These are phyloP conservation scores for Brassica rapa DNA, from an alignment of 345 rosid species.

Conservation along the genomic window DNA sequence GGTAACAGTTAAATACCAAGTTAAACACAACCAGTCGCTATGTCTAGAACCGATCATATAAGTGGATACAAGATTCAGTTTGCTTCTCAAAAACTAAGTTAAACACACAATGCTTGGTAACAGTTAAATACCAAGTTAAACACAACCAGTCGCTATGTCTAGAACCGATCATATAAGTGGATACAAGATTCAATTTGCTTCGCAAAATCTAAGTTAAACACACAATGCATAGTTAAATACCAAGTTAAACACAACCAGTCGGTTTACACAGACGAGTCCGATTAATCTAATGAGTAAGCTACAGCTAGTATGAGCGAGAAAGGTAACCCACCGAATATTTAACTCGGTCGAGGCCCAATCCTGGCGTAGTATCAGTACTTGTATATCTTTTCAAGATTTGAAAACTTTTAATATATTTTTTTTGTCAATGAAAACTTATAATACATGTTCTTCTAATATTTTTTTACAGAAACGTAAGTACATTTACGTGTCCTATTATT, in stretches of 20 bases:
- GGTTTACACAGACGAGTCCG: background rate
- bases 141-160: background rate
- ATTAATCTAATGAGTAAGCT: background rate
- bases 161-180: background rate
- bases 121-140: background rate
- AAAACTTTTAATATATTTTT: background rate
- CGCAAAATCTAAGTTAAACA: background rate
- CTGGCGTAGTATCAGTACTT: background rate
- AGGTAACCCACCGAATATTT: background rate
- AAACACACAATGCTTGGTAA: background rate
- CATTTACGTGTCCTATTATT: constrained; percentile 30
- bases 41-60: background rate
- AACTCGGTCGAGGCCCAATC: constrained; percentile 3
- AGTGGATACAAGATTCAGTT: background rate
- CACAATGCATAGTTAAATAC: background rate
- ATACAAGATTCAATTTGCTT: background rate
- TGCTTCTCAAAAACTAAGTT: background rate
- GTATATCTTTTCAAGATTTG: background rate
- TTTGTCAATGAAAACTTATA: background rate
- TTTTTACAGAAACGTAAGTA: constrained; percentile 10
- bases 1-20: background rate
- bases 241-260: background rate
- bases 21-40: background rate
- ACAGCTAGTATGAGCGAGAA: background rate
- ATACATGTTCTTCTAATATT: background rate